A percentile compares a stretch with the other conserved stretches of the same genome.
Evolutionary conservation across 192 early-diverging fungal genomes (phyloP).

Genomic region (Mortierella claussenii): DNA sequence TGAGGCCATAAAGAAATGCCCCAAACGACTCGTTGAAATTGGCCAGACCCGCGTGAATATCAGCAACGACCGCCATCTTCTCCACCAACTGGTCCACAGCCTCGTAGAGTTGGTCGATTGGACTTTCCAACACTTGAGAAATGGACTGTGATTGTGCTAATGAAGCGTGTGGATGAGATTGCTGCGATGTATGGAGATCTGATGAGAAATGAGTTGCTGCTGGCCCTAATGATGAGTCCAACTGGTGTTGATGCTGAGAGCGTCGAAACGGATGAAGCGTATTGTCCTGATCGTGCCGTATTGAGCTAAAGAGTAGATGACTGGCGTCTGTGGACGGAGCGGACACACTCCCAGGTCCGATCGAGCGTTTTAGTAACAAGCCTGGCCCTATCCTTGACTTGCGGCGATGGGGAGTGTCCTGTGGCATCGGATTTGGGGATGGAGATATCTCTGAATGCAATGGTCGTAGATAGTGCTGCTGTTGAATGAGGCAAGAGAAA

Average conservation of each 20-base stretch:
- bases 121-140: slow-evolving; percentile 16
- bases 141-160: slow-evolving; percentile 25
- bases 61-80: slow-evolving; percentile 37
- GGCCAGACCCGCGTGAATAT: slow-evolving; percentile 44
- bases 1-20: slow-evolving; percentile 43
- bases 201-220: neutral
- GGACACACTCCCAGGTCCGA: slow-evolving; percentile 14
- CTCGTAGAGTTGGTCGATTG: slow-evolving; percentile 18
- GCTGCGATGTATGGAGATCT: neutral
- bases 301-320: slow-evolving; percentile 18
- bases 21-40: slow-evolving; percentile 53
- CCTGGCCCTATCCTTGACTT: slow-evolving; percentile 38
- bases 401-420: slow-evolving; percentile 26
- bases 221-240: neutral
- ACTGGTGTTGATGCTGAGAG: slow-evolving; percentile 24
- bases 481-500: too few species aligned
- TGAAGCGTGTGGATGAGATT: neutral
- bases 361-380: slow-evolving; percentile 27
- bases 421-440: slow-evolving; percentile 12
- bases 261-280: slow-evolving; percentile 21
- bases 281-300: slow-evolving; percentile 6
- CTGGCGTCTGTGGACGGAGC: neutral
- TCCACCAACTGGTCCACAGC: slow-evolving; percentile 43
- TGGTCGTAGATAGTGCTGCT: neutral
- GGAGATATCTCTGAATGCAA: neutral